Conservation (phyloP, 352 stramenopile species). For the Phytophthora pistaciae region DNA sequence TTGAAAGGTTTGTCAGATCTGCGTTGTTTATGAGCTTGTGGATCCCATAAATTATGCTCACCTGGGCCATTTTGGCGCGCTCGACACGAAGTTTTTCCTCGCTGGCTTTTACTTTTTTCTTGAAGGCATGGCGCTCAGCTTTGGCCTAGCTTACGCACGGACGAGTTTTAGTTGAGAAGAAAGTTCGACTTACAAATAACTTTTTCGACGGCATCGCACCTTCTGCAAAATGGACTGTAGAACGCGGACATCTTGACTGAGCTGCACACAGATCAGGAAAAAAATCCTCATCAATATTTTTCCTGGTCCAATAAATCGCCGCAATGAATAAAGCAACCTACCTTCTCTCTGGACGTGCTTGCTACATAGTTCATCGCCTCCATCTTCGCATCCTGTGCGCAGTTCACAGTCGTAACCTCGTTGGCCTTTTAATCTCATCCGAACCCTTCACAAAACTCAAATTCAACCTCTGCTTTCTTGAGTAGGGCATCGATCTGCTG, state of each 20-base stretch:
- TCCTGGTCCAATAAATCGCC: neutral
- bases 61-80: constrained; percentile 78
- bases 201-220: constrained; percentile 19
- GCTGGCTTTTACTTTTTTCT: constrained; percentile 79
- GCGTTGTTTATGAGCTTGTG: neutral
- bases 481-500: constrained; percentile 80
- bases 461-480: constrained; percentile 69
- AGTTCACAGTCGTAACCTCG: neutral
- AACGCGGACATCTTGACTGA: constrained; percentile 77
- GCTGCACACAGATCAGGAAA: constrained; percentile 32
- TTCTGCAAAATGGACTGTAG: constrained; percentile 83
- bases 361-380: constrained; percentile 79
- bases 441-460: neutral
- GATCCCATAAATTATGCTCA: constrained; percentile 4
- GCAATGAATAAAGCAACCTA: constrained; percentile 18
- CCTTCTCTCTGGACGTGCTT: constrained; percentile 82
- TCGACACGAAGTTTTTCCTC: constrained; percentile 71
- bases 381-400: constrained; percentile 64
- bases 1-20: neutral
- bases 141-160: constrained; percentile 51
- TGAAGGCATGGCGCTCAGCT: constrained; percentile 80
- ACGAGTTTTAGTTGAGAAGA: neutral
- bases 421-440: neutral
- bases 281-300: neutral
- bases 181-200: neutral